Percentiles rank a stretch among this genome's conserved stretches.
Conservation (phyloP, 2,329 filamentous ascomycete genomes). For the Acephala macrosclerotiorum region DNA sequence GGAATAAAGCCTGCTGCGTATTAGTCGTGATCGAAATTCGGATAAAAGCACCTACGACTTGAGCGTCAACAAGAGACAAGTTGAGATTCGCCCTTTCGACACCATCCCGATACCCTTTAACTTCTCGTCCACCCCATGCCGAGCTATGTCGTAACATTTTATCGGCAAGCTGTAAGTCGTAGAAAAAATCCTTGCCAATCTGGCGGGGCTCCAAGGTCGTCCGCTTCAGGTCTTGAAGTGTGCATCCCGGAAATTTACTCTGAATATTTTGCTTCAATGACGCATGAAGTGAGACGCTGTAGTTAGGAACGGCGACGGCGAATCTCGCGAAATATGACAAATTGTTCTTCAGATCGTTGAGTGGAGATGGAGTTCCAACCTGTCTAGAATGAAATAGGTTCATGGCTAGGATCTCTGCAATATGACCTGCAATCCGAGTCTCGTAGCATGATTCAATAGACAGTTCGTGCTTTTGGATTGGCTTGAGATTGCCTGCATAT, state of each 20-base stretch:
- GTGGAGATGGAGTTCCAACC: slow-evolving; percentile 70
- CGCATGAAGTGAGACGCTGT: slow-evolving; percentile 86
- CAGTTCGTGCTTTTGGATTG: slow-evolving; percentile 60
- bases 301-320: slow-evolving; percentile 79
- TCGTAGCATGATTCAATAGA: slow-evolving; percentile 58
- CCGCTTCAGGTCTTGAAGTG: slow-evolving; percentile 81
- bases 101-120: slow-evolving; percentile 81
- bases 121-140: slow-evolving; percentile 74
- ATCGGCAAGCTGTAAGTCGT: slow-evolving; percentile 78
- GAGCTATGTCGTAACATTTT: slow-evolving; percentile 79
- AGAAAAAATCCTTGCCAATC: slow-evolving; percentile 83
- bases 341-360: slow-evolving; percentile 75
- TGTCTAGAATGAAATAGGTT: slow-evolving; percentile 88
- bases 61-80: slow-evolving; percentile 88
- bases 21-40: slow-evolving; percentile 36
- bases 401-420: slow-evolving; percentile 90
- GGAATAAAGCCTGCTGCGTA: slow-evolving; percentile 71
- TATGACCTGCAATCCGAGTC: slow-evolving; percentile 77
- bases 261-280: slow-evolving; percentile 88
- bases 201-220: slow-evolving; percentile 70
- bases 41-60: slow-evolving; percentile 68
- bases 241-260: slow-evolving; percentile 75
- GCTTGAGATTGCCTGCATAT: slow-evolving; percentile 68
- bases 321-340: slow-evolving; percentile 82
- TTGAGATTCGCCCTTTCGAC: slow-evolving; percentile 90